These are phyloP conservation scores for Leucocoprinus leucothites DNA, from an alignment of 768 basidiomycete genomes.

Conservation along the genomic window DNA sequence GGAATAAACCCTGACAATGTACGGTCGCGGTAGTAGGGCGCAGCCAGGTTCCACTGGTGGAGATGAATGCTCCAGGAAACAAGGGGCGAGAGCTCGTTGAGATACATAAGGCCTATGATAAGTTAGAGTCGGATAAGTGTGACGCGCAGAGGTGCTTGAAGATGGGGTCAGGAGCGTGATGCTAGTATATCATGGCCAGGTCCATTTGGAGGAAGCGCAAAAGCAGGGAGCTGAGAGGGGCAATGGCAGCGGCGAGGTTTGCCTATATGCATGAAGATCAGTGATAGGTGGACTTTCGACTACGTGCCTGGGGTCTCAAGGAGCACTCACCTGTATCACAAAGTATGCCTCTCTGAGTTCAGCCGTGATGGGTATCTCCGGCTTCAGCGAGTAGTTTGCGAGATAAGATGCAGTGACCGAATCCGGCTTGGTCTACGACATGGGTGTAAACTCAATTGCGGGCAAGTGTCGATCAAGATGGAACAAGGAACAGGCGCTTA, in stretches of 20 bases:
- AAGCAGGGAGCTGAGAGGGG: conserved; percentile 52
- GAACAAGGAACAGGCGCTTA: neutral
- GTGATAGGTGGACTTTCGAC: conserved; percentile 29
- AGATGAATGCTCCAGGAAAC: too few species aligned
- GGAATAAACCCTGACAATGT: too few species aligned
- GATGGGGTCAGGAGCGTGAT: conserved; percentile 60
- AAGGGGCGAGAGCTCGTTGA: too few species aligned
- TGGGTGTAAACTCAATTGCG: neutral
- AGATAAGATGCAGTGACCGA: neutral
- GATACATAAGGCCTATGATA: too few species aligned
- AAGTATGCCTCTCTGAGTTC: conserved; percentile 87
- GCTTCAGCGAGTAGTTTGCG: conserved; percentile 48
- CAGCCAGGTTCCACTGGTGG: neutral
- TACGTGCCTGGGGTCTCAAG: too few species aligned
- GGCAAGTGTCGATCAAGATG: neutral
- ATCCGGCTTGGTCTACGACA: neutral
- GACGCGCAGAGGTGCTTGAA: conserved; percentile 46
- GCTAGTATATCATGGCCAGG: conserved; percentile 87
- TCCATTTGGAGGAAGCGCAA: conserved; percentile 95
- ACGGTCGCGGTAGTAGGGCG: too few species aligned
- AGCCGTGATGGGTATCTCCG: conserved; percentile 56
- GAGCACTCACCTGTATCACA: conserved; percentile 72
- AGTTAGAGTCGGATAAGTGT: neutral
- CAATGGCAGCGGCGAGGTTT: too few species aligned
- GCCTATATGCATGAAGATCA: too few species aligned